Evolutionary conservation across 2,329 filamentous ascomycete genomes (phyloP), one percentile per base, ranked within the genome.

Genomic region (Sporothrix globosa): DNA sequence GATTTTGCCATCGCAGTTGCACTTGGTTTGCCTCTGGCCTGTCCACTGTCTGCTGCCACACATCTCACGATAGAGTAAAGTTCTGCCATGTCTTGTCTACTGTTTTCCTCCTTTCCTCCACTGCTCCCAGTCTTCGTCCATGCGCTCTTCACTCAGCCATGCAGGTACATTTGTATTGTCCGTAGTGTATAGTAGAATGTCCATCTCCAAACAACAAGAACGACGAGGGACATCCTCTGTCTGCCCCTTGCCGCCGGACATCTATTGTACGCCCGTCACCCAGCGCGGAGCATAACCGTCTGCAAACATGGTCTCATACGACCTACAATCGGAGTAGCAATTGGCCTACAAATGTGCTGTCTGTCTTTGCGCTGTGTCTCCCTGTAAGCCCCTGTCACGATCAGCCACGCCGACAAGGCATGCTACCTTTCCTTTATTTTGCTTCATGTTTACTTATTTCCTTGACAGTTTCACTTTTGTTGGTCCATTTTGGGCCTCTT

Each of bases 401-500:
- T 21, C 34, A 9, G 56, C 56, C 56, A 60, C 34, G 56, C 56
- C 41, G 19, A 41, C 34, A 21, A n/a, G 27, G 48, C 48, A 50
- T 10, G 50, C 6, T 53, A 3, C 11, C n/a, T 24, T 58, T n/a
- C 54, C n/a, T 41, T 39, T 4, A 19, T 46, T 21, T 46, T 27
- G 46, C 11, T 17, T 24, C 24, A 21, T 27, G 5, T 48, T 24
- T 9, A 3, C 5, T 24, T 19, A 17, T 19, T 24, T 34, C 13
- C 2, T 13, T 48, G 9, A 11, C 13, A 11, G n/a, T 13, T 24
- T 9, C 52, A 24, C 52, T 27, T n/a, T 13, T 54, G 11, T 54
- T 54, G n/a, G 24, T 30, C 44, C 63, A 27, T 52, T 66, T 66
- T 66, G 63, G 63, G 63, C 46, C 19, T 52, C 63, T 39, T 53